A percentile compares a stretch with the other conserved stretches of the same genome.
Evolutionary conservation across 2,329 filamentous ascomycete species (phyloP).

Genomic region (Sporothrix schenckii): DNA sequence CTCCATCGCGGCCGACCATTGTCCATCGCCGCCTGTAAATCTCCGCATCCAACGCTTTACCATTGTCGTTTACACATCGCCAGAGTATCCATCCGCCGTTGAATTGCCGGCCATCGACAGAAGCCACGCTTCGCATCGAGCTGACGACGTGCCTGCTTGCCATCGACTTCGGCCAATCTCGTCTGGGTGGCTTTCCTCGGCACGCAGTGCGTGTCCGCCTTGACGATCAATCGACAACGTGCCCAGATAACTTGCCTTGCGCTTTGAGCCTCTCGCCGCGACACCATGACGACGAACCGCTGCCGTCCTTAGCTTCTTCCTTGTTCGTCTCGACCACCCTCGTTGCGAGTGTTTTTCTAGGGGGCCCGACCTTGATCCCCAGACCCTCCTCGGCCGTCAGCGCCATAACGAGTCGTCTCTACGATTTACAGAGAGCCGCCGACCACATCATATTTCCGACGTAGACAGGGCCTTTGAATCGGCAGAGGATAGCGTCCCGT

Average conservation of each 20-base stretch:
- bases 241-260: neutral
- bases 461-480: neutral
- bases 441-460: neutral
- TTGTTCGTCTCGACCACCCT: neutral
- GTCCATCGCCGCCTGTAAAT: neutral
- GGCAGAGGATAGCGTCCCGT: constrained; percentile 15
- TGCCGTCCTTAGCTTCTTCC: constrained; percentile 14
- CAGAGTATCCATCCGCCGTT: neutral
- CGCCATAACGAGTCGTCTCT: neutral
- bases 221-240: constrained; percentile 2
- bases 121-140: neutral
- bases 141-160: neutral
- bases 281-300: constrained; percentile 26
- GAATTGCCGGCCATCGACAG: neutral
- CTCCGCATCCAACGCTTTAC: neutral
- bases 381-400: neutral
- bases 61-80: constrained; percentile 15
- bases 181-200: neutral
- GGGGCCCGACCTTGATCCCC: neutral
- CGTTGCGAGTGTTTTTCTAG: neutral
- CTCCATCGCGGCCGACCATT: neutral
- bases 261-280: constrained; percentile 11
- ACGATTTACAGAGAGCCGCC: neutral
- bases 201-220: neutral
- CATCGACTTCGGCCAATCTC: neutral